These are phyloP conservation scores for Acorus calamus DNA, from an alignment of 106 monocot genomes.

Conservation along the genomic window DNA sequence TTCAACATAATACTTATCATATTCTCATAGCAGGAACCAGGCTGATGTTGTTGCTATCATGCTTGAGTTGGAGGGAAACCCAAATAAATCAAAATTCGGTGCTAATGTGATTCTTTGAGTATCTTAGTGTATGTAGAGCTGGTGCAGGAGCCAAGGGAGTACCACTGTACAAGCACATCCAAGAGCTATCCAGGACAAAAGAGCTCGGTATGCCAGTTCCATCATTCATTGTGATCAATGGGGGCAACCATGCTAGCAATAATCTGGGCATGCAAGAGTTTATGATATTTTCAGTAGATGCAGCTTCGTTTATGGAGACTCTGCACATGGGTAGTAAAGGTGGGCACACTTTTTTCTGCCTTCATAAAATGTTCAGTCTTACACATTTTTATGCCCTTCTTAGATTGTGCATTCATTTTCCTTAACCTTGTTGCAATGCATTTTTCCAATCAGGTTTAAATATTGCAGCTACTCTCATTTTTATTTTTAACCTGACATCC, in stretches of 20 bases:
- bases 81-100: slow-evolving; percentile 86
- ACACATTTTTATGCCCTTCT: neutral
- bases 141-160: slow-evolving; percentile 86
- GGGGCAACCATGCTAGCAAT: slow-evolving; percentile 93
- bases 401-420: too few relatives aligned
- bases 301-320: slow-evolving; percentile 82
- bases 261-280: slow-evolving; percentile 99
- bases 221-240: slow-evolving; percentile 97
- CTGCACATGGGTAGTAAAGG: slow-evolving; percentile 94
- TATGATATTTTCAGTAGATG: slow-evolving; percentile 94
- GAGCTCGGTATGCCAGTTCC: slow-evolving; percentile 97
- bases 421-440: too few relatives aligned
- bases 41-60: slow-evolving; percentile 73
- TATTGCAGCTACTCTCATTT: too few relatives aligned
- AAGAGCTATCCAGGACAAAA: slow-evolving; percentile 68
- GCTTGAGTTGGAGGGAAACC: slow-evolving; percentile 87
- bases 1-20: neutral
- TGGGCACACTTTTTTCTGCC: slow-evolving; percentile 3
- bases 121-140: slow-evolving; percentile 86
- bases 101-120: slow-evolving; percentile 94
- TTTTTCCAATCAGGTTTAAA: too few relatives aligned
- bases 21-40: slow-evolving; percentile 54
- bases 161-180: slow-evolving; percentile 49
- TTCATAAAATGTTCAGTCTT: too few relatives aligned
- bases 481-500: too few relatives aligned